Percentiles rank a stretch among this genome's conserved stretches.
phyloP scores from a whole-genome alignment of 305 asterid species.

The Plantago rigida region DNA sequence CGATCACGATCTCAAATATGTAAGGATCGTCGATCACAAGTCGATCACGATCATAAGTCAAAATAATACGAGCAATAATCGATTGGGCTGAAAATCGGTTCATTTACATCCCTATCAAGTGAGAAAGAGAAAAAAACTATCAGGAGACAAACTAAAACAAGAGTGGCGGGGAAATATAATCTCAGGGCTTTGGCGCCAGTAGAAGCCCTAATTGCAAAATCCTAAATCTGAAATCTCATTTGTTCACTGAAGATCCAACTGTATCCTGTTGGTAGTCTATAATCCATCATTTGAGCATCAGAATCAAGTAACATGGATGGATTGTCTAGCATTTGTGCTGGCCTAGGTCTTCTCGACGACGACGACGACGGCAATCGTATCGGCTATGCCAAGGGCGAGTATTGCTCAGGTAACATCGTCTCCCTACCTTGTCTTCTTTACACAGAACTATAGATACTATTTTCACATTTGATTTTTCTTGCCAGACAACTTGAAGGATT shows the following conservation, averaged over 20 bases:
- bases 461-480: conserved; percentile 6
- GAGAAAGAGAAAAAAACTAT: too few species aligned
- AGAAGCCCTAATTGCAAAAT: conserved; percentile 24
- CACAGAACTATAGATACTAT: not conserved
- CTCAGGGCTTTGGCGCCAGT: conserved; percentile 16
- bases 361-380: conserved; percentile 56
- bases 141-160: too few species aligned
- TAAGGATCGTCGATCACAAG: too few species aligned
- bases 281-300: not conserved
- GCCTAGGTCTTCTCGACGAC: conserved; percentile 59
- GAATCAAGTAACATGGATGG: conserved; percentile 51
- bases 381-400: conserved; percentile 56
- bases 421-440: not conserved
- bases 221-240: conserved; percentile 12
- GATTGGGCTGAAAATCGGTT: too few species aligned
- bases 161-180: conserved; percentile 31
- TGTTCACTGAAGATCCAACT: conserved; percentile 11
- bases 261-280: not conserved
- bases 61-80: too few species aligned
- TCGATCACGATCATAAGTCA: too few species aligned
- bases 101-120: too few species aligned
- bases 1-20: too few species aligned
- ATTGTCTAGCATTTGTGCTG: conserved; percentile 63
- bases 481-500: conserved; percentile 85
- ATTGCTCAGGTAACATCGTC: conserved; percentile 47